Conservation (phyloP, 768 basidiomycete genomes). For the Russula ochroleuca region DNA sequence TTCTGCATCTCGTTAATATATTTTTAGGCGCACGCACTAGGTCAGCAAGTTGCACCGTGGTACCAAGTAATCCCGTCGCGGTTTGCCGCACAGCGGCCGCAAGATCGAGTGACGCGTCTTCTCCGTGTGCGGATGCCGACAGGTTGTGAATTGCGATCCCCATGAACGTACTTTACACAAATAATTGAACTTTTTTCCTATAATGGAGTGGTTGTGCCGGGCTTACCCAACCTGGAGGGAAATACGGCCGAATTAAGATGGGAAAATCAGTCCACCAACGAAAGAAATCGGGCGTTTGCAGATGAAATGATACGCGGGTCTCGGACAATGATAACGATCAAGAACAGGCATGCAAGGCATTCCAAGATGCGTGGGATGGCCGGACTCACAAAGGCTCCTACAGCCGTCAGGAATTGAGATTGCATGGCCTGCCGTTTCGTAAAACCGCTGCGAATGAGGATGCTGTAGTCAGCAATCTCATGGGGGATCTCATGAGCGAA, state of each 20-base stretch:
- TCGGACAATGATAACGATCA: conserved; percentile 28
- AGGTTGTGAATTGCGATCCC: conserved; percentile 81
- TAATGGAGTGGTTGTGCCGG: neutral
- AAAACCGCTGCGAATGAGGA: conserved; percentile 84
- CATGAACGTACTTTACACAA: conserved; percentile 64
- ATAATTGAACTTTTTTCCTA: neutral
- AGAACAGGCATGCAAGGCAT: conserved; percentile 27
- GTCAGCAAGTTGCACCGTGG: conserved; percentile 73
- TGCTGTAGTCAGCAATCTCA: conserved; percentile 97
- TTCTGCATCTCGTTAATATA: conserved; percentile 18
- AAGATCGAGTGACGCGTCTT: conserved; percentile 49
- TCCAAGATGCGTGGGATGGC: conserved; percentile 24
- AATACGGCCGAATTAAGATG: conserved; percentile 14
- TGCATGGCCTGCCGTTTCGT: conserved; percentile 91
- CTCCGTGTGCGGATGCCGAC: conserved; percentile 46
- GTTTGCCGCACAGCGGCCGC: conserved; percentile 73
- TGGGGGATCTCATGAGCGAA: conserved; percentile 95
- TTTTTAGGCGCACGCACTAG: conserved; percentile 51
- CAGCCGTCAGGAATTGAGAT: conserved; percentile 86
- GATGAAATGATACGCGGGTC: conserved; percentile 19
- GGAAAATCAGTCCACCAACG: conserved; percentile 1
- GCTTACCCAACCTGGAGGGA: conserved; percentile 32
- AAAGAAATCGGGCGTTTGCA: neutral
- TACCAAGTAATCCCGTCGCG: conserved; percentile 76
- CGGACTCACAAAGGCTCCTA: conserved; percentile 81